phyloP scores from a whole-genome alignment of 2,329 filamentous ascomycete species.

The Triangularia verruculosa region DNA sequence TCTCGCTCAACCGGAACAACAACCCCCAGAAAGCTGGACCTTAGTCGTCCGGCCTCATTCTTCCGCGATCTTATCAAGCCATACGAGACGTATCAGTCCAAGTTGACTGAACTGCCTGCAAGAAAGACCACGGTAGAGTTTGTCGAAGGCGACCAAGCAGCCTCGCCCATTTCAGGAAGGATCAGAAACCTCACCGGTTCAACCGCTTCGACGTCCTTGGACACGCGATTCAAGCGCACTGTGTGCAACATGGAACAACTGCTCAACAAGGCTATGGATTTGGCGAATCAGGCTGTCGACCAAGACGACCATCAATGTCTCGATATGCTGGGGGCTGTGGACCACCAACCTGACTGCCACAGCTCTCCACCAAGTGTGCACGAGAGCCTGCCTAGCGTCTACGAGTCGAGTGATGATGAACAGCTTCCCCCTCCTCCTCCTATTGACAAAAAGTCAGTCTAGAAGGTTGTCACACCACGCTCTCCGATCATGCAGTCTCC shows the following conservation, averaged over 20 bases:
- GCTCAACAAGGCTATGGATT: slow-evolving; percentile 43
- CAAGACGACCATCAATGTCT: slow-evolving; percentile 27
- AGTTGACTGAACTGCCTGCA: slow-evolving; percentile 13
- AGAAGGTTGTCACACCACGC: neutral
- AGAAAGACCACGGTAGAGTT: neutral
- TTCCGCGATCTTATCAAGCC: slow-evolving; percentile 17
- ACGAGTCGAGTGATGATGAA: slow-evolving; percentile 9
- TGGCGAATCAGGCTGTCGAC: slow-evolving; percentile 42
- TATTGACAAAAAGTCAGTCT: neutral
- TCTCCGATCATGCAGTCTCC: neutral
- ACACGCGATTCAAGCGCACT: slow-evolving; percentile 35
- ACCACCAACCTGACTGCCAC: neutral
- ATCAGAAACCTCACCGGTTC: slow-evolving; percentile 19
- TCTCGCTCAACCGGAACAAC: neutral
- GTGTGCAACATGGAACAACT: slow-evolving; percentile 46
- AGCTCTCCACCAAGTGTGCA: slow-evolving; percentile 9
- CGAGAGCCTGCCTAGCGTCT: slow-evolving; percentile 6
- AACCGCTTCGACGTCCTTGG: slow-evolving; percentile 17
- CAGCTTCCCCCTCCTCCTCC: neutral
- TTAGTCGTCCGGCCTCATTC: slow-evolving; percentile 13
- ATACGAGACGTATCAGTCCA: slow-evolving; percentile 17
- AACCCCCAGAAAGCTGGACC: slow-evolving; percentile 6
- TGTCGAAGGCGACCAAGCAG: neutral
- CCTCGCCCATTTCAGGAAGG: neutral
- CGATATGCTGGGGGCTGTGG: neutral